Evolutionary conservation across 192 early-diverging fungal species (phyloP), one percentile per base, ranked within the genome.

Genomic region (Rhizophlyctis rosea): DNA sequence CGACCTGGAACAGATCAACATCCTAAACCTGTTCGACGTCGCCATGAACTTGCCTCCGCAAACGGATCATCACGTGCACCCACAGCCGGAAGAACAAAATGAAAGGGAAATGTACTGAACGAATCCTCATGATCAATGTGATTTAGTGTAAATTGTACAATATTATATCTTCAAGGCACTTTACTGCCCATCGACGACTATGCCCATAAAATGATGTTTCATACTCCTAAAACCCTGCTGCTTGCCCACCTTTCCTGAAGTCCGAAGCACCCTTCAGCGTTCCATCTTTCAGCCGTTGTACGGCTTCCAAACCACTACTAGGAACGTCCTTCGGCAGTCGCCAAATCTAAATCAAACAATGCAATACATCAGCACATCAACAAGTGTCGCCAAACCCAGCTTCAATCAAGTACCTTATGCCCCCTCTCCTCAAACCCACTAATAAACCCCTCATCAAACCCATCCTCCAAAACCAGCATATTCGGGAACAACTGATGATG

Each of bases 401-500:
- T 13, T n/a, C 7, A 3, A 3, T 52, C 16, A 3, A 25, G 49
- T 34, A 71, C 69, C 33, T 58, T 53, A 49, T 73, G 71, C 9
- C 71, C 71, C 24, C 56, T n/a, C 18, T 24, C 36, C 36, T 27
- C 21, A 21, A 74, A 34, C 13, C 50, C 54, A 18, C 16, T 55
- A 21, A 47, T 36, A 3, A 74, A 0, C 29, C n/a, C 39, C 21
- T 14, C 28, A 36, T 59, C 53, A 28, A 57, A 50, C 27, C 61
- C 64, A 24, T 60, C 47, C 64, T 73, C 71, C n/a, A 68, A 54
- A 39, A 51, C 62, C 29, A 75, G 77, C 60, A 70, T 60, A 62
- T 96, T 77, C 3, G 95, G 95, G 55, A 95, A 66, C 54, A 98
- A 81, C 71, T 98, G 95, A 69, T 96, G 91, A 71, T 98, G 95